These are phyloP conservation scores for Thielaviopsis musarum DNA, from an alignment of 2,329 filamentous ascomycete genomes.

Conservation along the genomic window DNA sequence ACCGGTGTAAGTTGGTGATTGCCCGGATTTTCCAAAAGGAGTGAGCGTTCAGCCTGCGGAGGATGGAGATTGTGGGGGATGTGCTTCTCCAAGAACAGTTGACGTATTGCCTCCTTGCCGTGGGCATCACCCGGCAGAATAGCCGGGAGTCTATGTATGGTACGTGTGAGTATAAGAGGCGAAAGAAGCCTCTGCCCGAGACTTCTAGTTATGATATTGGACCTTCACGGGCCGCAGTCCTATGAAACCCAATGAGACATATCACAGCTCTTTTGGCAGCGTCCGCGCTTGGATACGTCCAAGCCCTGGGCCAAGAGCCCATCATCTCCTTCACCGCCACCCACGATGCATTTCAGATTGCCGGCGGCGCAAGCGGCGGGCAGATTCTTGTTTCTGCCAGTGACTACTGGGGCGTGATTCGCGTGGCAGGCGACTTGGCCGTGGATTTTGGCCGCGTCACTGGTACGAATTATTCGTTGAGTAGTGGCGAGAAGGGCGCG, in stretches of 20 bases:
- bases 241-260: not conserved
- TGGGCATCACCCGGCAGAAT: too few relatives aligned
- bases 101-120: too few relatives aligned
- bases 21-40: too few relatives aligned
- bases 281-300: slow-evolving; percentile 15
- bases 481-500: slow-evolving; percentile 27
- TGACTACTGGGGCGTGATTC: slow-evolving; percentile 52
- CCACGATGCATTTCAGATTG: slow-evolving; percentile 19
- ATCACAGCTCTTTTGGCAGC: slow-evolving; percentile 8
- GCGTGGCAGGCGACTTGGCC: slow-evolving; percentile 50
- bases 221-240: too few relatives aligned
- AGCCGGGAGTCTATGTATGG: too few relatives aligned
- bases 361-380: slow-evolving; percentile 21
- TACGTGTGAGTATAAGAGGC: too few relatives aligned
- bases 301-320: slow-evolving; percentile 31
- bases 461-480: slow-evolving; percentile 43
- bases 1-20: too few relatives aligned
- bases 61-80: too few relatives aligned
- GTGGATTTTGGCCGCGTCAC: slow-evolving; percentile 56
- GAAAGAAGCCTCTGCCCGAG: too few relatives aligned
- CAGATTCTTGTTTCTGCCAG: slow-evolving; percentile 38
- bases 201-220: too few relatives aligned
- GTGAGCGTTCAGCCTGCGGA: too few relatives aligned
- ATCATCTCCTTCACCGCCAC: slow-evolving; percentile 25
- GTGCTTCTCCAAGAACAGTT: too few relatives aligned